Conservation (phyloP, 345 rosid genomes). For the Hibiscus syriacus region DNA sequence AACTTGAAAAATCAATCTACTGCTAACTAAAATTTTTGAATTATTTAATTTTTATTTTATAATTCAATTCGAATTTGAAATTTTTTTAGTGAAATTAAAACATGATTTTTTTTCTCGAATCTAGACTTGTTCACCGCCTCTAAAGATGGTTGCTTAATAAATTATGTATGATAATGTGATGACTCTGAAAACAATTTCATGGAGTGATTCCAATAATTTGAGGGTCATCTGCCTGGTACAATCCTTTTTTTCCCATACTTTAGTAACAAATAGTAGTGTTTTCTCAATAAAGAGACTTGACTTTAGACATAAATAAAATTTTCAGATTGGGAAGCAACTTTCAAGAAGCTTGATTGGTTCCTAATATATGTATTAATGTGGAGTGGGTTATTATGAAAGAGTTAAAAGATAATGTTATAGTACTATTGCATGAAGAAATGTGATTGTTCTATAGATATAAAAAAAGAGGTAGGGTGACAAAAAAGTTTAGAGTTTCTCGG, state of each 20-base stretch:
- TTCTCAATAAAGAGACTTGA: conserved; percentile 32
- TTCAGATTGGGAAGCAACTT: conserved; percentile 12
- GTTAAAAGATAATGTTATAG: background rate
- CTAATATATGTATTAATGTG: background rate
- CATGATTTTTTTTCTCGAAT: too few species aligned
- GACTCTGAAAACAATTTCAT: background rate
- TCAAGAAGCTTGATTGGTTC: conserved; percentile 6
- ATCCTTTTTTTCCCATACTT: conserved; percentile 5
- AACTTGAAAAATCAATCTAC: too few species aligned
- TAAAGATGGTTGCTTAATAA: too few species aligned
- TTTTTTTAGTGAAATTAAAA: too few species aligned
- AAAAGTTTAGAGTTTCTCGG: too few species aligned
- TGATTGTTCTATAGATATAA: background rate
- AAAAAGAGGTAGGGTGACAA: background rate
- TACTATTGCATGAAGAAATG: too few species aligned
- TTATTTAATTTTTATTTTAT: too few species aligned
- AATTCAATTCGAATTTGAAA: too few species aligned
- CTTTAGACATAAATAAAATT: conserved; percentile 22
- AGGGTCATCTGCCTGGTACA: conserved; percentile 11
- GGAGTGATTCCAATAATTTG: conserved; percentile 4
- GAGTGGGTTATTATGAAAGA: conserved; percentile 13
- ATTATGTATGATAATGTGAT: background rate
- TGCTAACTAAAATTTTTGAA: too few species aligned
- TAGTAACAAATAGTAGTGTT: conserved; percentile 18
- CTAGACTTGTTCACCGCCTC: too few species aligned